Conservation (phyloP, 176 grass and related monocot genomes). For the Leersia perrieri region DNA sequence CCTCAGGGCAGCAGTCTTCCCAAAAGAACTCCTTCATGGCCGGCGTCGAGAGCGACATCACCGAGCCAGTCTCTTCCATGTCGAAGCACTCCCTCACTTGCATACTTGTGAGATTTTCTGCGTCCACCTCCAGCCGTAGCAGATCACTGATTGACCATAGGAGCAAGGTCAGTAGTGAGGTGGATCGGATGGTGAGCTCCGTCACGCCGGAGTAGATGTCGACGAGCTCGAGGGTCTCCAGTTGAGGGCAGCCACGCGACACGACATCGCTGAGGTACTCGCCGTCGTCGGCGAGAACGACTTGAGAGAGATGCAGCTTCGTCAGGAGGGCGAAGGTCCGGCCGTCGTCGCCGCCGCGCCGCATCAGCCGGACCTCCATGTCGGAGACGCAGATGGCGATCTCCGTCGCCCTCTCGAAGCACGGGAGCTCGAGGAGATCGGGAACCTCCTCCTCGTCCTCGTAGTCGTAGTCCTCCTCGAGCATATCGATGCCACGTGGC, state of each 20-base stretch:
- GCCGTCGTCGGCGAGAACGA: neutral
- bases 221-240: neutral
- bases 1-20: too few relatives aligned
- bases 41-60: too few relatives aligned
- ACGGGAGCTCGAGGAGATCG: neutral
- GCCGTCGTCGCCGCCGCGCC: too few relatives aligned
- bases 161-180: too few relatives aligned
- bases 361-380: too few relatives aligned
- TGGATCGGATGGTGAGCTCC: neutral
- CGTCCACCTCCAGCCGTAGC: too few relatives aligned
- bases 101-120: too few relatives aligned
- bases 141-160: too few relatives aligned
- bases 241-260: neutral
- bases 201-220: neutral
- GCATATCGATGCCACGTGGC: neutral
- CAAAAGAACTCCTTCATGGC: too few relatives aligned
- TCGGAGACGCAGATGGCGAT: neutral
- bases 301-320: neutral
- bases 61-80: too few relatives aligned
- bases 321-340: neutral
- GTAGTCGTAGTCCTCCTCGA: accelerated
- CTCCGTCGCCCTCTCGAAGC: neutral
- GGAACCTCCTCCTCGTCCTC: too few relatives aligned
- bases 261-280: neutral
- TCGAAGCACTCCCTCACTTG: too few relatives aligned